Percentiles rank a stretch among this genome's conserved stretches.
phyloP scores from a whole-genome alignment of 305 asterid species.

The Nicotiana rustica region DNA sequence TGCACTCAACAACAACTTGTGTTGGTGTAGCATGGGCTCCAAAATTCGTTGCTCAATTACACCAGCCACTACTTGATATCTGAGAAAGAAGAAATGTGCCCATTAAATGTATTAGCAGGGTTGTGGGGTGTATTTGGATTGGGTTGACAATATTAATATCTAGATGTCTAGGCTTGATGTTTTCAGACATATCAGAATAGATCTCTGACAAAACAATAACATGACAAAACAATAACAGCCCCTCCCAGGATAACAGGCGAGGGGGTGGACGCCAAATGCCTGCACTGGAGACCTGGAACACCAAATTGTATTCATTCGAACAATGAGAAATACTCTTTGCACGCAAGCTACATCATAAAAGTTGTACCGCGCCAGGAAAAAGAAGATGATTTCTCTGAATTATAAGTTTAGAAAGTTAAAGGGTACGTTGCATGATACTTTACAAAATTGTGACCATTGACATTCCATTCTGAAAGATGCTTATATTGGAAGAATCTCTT shows the following conservation, averaged over 20 bases:
- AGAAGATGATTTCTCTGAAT: not conserved
- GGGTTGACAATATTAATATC: not conserved
- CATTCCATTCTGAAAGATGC: slow-evolving; percentile 7
- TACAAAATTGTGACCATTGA: not conserved
- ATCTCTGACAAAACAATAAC: not conserved
- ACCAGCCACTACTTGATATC: slow-evolving; percentile 91
- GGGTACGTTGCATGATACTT: slow-evolving; percentile 5
- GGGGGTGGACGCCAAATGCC: not conserved
- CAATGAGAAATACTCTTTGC: not conserved
- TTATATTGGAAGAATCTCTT: slow-evolving; percentile 15
- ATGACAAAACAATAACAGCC: not conserved
- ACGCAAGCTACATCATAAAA: slow-evolving; percentile 21
- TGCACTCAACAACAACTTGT: slow-evolving; percentile 77
- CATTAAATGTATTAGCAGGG: not conserved
- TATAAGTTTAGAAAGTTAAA: not conserved
- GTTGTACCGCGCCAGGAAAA: not conserved
- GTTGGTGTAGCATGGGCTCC: slow-evolving; percentile 87
- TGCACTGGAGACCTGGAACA: slow-evolving; percentile 8
- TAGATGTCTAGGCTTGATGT: not conserved
- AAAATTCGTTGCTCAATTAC: slow-evolving; percentile 83
- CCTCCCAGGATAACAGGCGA: not conserved
- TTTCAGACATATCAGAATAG: not conserved
- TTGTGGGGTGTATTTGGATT: not conserved
- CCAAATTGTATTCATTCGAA: not conserved
- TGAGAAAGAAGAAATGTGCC: slow-evolving; percentile 45